Evolutionary conservation across 2,329 filamentous ascomycete species (phyloP), one percentile per base, ranked within the genome.

Genomic region (Paracorniculantispora psalliotae): DNA sequence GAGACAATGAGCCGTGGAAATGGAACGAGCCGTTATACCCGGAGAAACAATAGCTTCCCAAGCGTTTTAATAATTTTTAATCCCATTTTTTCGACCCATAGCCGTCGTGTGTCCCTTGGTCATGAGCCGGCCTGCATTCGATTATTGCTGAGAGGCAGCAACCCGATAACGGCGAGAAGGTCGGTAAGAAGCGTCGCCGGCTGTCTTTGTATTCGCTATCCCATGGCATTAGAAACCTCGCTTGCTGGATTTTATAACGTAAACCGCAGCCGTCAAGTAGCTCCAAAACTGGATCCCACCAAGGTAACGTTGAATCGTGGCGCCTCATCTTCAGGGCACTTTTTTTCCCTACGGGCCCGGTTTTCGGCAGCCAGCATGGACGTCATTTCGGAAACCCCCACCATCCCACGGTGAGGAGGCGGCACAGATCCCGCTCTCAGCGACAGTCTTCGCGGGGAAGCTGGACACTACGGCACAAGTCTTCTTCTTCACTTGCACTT

Each of bases 261-360:
- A 23, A 33, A 49, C 6, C 12, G 26, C n/a, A 13, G 6, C 21
- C 21, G 33, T 39, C 44, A 48, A 57, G 44, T 57, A 41, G 35
- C 54, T 57, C 33, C 4, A 30, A 49, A 57, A 57, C 54, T 57
- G 54, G 54, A 57, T 41, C 44, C 54, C 9, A 9, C 33, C 30
- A 33, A 57, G 33, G 54, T 57, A 57, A 57, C 54, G 54, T 57
- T 57, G 33, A 57, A 57, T 57, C 44, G 54, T 48, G 51, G 51
- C 37, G 51, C 51, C 25, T 30, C n/a, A 25, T 43, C 37, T 21
- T 43, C 30, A 39, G 19, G 5, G 25, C 39, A 41, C 17, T 13
- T 3, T 12, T 54, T 52, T 54, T 52, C 5, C 28, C 26, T 10
- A 56, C 23, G 23, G 53, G 43, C 41, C 53, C 43, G 23, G 33